A percentile compares a stretch with the other conserved stretches of the same genome.
Conservation (phyloP, 768 basidiomycete genomes). For the Fomitopsis serialis region DNA sequence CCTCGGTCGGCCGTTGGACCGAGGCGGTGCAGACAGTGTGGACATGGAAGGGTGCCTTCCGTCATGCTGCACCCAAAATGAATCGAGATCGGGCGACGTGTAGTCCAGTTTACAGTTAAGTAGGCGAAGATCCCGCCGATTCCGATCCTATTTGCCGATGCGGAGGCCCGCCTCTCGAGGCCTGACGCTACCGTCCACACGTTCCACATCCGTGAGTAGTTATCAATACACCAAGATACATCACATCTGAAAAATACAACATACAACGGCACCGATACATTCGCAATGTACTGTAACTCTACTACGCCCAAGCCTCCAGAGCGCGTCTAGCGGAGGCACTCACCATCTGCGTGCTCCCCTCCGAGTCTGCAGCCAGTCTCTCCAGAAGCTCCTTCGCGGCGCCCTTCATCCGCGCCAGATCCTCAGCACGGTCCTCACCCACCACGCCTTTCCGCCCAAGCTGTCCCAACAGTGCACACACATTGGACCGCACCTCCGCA, state of each 20-base stretch:
- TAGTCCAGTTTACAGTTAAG: background rate
- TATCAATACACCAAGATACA: background rate
- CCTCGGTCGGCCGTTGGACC: background rate
- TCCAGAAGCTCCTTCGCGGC: constrained; percentile 44
- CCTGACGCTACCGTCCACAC: background rate
- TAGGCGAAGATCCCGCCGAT: background rate
- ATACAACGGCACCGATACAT: background rate
- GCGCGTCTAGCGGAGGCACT: constrained; percentile 35
- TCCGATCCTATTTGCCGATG: background rate
- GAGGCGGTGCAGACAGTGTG: background rate
- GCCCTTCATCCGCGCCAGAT: constrained; percentile 45
- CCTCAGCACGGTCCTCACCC: constrained; percentile 30
- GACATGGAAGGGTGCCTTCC: background rate
- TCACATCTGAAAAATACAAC: background rate
- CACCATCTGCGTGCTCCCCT: constrained; percentile 31
- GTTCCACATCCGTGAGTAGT: background rate
- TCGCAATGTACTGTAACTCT: too few relatives aligned
- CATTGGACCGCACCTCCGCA: constrained; percentile 73
- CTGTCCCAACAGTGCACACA: constrained; percentile 67
- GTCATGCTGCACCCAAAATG: background rate
- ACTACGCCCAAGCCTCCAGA: constrained; percentile 34
- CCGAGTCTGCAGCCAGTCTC: constrained; percentile 31
- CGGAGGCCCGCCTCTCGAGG: background rate
- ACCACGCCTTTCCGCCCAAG: constrained; percentile 48
- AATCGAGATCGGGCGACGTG: background rate